phyloP scores from a whole-genome alignment of 306 rosid species.

The Rubus parviflorus region DNA sequence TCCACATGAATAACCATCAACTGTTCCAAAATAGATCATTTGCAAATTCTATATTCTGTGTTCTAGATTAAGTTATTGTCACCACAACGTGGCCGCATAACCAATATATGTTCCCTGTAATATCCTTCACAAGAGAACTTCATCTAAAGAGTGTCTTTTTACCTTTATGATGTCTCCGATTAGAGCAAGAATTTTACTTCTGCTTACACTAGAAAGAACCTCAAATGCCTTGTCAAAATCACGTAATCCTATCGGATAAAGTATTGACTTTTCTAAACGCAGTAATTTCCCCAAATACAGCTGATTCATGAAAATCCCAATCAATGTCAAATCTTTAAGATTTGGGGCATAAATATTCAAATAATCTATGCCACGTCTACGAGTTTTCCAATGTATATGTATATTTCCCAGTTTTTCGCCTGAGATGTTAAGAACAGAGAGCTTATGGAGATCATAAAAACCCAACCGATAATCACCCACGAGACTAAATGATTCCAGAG shows the following conservation, averaged over 20 bases:
- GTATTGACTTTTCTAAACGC: background rate
- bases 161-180: no score
- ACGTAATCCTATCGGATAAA: background rate
- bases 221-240: background rate
- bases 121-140: no score
- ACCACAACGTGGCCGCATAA: no score
- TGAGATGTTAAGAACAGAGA: background rate
- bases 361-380: background rate
- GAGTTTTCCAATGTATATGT: background rate
- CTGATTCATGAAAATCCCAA: background rate
- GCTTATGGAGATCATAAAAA: background rate
- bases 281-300: background rate
- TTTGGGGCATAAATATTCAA: background rate
- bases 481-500: background rate
- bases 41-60: no score
- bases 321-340: background rate
- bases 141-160: no score
- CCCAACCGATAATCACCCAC: background rate
- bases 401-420: background rate
- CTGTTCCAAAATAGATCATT: no score
- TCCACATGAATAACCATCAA: no score
- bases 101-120: no score
- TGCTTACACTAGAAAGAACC: no score
- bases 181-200: no score
- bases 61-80: no score